Conservation (phyloP, 2,329 filamentous ascomycete species). For the Aspergillus fischeri region DNA sequence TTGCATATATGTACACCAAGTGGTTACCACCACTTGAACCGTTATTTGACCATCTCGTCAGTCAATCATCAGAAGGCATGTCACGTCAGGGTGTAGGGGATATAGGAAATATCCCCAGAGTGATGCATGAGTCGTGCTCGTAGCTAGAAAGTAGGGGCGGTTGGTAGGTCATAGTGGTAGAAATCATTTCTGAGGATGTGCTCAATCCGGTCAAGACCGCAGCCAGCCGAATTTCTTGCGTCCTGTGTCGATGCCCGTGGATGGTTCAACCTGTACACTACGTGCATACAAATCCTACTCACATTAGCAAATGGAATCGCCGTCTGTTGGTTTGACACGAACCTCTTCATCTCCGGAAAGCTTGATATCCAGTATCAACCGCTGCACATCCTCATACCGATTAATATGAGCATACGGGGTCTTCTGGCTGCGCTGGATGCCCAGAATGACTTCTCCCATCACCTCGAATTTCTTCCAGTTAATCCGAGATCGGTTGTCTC, state of each 20-base stretch:
- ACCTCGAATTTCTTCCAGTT: conserved; percentile 99
- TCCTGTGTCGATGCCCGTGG: conserved; percentile 33
- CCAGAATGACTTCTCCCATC: conserved; percentile 83
- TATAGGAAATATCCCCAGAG: background rate
- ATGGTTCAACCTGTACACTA: conserved; percentile 53
- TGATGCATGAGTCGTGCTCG: background rate
- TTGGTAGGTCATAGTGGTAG: background rate
- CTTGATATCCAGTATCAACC: conserved; percentile 74
- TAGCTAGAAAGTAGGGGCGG: background rate
- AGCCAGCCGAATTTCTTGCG: conserved; percentile 44
- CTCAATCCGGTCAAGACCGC: conserved; percentile 24
- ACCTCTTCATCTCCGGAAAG: conserved; percentile 87
- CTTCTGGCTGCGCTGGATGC: conserved; percentile 87
- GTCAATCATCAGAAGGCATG: background rate
- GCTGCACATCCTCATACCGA: conserved; percentile 65
- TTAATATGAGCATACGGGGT: conserved; percentile 70
- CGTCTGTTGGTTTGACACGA: conserved; percentile 32
- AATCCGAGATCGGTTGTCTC: conserved; percentile 67
- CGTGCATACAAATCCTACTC: conserved; percentile 56
- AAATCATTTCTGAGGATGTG: background rate
- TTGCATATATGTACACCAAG: background rate
- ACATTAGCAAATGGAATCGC: conserved; percentile 7
- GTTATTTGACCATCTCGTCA: background rate
- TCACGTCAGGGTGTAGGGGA: background rate
- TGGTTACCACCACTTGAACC: background rate